Evolutionary conservation across 2,329 filamentous ascomycete genomes (phyloP).

Genomic region (Scleromitrula shiraiana): DNA sequence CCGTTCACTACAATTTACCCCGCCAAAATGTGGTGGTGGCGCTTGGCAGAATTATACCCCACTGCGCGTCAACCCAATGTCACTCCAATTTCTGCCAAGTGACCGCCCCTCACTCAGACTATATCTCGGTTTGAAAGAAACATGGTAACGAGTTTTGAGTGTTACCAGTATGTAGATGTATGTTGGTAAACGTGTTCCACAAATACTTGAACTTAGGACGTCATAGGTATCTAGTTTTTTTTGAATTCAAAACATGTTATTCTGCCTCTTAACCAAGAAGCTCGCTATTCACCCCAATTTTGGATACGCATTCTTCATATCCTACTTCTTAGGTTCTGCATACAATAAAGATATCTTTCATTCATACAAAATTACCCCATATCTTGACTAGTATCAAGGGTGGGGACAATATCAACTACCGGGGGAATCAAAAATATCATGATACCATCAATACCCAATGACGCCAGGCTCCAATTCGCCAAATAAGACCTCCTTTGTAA

Average conservation of each 20-base stretch:
- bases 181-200: too few species aligned
- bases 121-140: too few species aligned
- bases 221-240: too few species aligned
- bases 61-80: not conserved
- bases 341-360: not conserved
- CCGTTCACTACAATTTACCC: not conserved
- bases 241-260: too few species aligned
- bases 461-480: conserved; percentile 10
- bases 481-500: conserved; percentile 3
- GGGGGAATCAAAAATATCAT: conserved; percentile 1
- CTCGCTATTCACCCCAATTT: too few species aligned
- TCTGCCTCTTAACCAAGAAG: too few species aligned
- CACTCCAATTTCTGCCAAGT: not conserved
- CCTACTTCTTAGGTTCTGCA: not conserved
- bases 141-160: too few species aligned
- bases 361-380: conserved; percentile 2
- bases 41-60: not conserved
- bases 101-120: not conserved
- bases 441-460: conserved; percentile 4
- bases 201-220: too few species aligned
- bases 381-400: conserved; percentile 7
- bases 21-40: not conserved
- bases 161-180: too few species aligned
- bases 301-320: too few species aligned
- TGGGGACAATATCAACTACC: not conserved